Base-by-base conservation (phyloP, 1,284 basidiomycete genomes). In the Cryptococcus sp. region DNA sequence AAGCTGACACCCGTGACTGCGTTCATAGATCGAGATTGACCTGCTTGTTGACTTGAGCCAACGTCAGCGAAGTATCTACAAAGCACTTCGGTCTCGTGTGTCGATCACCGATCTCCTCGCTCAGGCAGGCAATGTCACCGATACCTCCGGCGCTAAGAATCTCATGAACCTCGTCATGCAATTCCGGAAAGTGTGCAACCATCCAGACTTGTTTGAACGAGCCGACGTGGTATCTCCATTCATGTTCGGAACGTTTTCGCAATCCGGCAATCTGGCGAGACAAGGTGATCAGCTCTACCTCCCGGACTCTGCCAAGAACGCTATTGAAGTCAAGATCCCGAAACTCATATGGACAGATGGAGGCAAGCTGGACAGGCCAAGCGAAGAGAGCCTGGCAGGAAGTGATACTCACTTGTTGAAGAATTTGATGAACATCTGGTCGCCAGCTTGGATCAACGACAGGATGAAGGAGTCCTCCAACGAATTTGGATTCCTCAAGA, bases 111-210 rank as follows among this genome's bases (percentile, higher is more conserved):
- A 99, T 72, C 85, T 99, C 41, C 83, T 99, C 57, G 90, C 91
- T 70, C 29, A 95, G 75, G 94, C 95, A 15, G 87, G 89, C 20
- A 91, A 89, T 64, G 85, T 91, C 57, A 86, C 89, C 34, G 92
- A 98, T 70, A 90, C 87, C 26, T 55, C 65, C 5, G 65, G 64
- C 22, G 64, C 74, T 44, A 79, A 77, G 66, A 92, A 92, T 22
- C 81, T 99, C 57, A 98, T 99, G 95, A 99, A 99, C 79, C 84
- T 99, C 62, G 95, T 99, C 64, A 99, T 99, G 96, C 96, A 99
- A 78, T 99, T 99, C 83, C 88, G 96, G 66, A 99, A 99, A 83
- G 93, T 98, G 63, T 99, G 95, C 83, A 99, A 98, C 71, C 96
- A 99, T 70, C 96, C 96, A 0, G 96, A 99, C 76, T 84, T 99